Conservation (phyloP, 441 rosid genomes). For the Corymbia citriodora region DNA sequence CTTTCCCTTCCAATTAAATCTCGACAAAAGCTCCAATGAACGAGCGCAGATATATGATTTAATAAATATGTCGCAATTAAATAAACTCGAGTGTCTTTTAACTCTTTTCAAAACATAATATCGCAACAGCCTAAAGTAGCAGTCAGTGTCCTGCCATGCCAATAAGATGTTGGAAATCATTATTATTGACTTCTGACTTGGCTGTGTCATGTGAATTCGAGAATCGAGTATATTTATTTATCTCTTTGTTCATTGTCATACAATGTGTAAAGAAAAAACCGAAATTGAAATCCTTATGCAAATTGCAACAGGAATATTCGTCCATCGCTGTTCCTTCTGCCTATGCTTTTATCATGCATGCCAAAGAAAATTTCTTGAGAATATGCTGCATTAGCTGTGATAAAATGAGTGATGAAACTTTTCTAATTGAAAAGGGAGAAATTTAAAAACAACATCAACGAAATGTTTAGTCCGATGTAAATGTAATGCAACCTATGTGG, state of each 20-base stretch:
- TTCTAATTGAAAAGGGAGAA: not conserved
- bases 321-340: not conserved
- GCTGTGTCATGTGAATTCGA: not conserved
- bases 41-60: not conserved
- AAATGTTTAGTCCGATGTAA: not conserved
- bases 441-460: not conserved
- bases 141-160: not conserved
- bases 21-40: not conserved
- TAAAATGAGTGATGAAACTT: not conserved
- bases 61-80: not conserved
- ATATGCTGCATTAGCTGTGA: not conserved
- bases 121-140: not conserved
- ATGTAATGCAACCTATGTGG: accelerated
- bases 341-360: not conserved
- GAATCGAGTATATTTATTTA: not conserved
- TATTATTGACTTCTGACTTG: not conserved
- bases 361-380: not conserved
- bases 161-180: not conserved
- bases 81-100: not conserved
- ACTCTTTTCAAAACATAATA: not conserved
- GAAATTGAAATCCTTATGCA: not conserved
- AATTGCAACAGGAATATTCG: not conserved
- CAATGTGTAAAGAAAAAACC: not conserved
- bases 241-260: not conserved
- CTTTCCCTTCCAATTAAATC: not conserved